These are phyloP conservation scores for Solanum tacnaense DNA, from an alignment of 257 asterid genomes.

Conservation along the genomic window DNA sequence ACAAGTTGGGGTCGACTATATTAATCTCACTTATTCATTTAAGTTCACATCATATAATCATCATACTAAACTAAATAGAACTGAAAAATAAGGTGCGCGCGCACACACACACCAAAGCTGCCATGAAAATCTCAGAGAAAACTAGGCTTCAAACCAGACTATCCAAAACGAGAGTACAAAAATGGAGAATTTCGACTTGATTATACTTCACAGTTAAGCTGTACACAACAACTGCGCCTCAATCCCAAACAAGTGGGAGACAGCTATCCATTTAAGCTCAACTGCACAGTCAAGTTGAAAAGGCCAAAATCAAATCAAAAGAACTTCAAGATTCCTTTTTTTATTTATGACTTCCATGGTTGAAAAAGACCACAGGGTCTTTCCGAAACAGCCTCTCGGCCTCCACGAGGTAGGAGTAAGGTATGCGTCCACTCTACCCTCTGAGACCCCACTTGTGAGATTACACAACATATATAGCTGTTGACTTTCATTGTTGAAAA, in stretches of 20 bases:
- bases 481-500: background rate
- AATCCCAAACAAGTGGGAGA: background rate
- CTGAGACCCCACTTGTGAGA: background rate
- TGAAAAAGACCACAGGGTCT: background rate
- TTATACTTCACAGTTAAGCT: background rate
- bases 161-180: background rate
- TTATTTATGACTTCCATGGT: background rate
- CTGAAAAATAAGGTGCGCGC: background rate
- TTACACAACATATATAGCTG: background rate
- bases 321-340: background rate
- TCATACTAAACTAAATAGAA: background rate
- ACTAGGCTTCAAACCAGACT: background rate
- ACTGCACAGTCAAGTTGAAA: background rate
- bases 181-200: background rate
- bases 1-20: background rate
- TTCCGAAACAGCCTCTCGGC: background rate
- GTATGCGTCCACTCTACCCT: background rate
- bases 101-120: background rate
- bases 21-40: background rate
- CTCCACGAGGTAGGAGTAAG: background rate
- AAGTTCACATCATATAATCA: background rate
- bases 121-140: background rate
- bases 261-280: background rate
- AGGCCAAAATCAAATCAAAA: background rate
- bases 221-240: background rate